Evolutionary conservation across 169 alveolate species (phyloP).

Genomic region (Plasmodium malariae): DNA sequence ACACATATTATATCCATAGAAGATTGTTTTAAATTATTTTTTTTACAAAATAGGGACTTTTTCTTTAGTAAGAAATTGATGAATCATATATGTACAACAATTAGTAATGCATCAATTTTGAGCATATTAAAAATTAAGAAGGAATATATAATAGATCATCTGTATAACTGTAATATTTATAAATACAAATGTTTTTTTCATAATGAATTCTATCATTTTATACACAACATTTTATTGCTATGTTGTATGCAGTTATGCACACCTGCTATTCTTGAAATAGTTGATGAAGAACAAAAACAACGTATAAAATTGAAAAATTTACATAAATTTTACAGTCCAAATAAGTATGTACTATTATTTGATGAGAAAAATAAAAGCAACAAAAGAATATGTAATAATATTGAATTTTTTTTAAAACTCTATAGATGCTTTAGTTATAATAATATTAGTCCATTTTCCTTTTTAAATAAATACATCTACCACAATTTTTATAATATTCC

Average conservation of each 20-base stretch:
- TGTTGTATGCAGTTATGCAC: constrained; percentile 41
- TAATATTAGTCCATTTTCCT: constrained; percentile 41
- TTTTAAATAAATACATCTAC: constrained; percentile 36
- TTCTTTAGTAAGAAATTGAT: constrained; percentile 42
- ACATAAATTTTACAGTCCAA: constrained; percentile 25
- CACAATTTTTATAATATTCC: neutral
- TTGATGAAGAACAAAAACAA: constrained; percentile 9
- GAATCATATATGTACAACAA: constrained; percentile 11
- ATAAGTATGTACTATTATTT: neutral
- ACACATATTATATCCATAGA: constrained; percentile 26
- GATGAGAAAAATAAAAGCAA: constrained; percentile 9
- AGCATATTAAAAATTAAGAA: constrained; percentile 30
- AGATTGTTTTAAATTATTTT: constrained; percentile 40
- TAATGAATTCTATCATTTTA: constrained; percentile 30
- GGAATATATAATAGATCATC: constrained; percentile 38
- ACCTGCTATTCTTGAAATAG: constrained; percentile 16
- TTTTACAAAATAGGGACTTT: constrained; percentile 57
- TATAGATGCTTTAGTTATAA: constrained; percentile 54
- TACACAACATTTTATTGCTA: constrained; percentile 43
- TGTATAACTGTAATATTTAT: constrained; percentile 61
- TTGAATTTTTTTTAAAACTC: constrained; percentile 31
- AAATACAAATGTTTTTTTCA: constrained; percentile 56
- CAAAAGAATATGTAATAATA: neutral
- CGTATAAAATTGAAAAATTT: constrained; percentile 41
- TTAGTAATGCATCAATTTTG: constrained; percentile 35